Conservation (phyloP, 2,329 filamentous ascomycete species). For the Cucurbitaria berberidis region DNA sequence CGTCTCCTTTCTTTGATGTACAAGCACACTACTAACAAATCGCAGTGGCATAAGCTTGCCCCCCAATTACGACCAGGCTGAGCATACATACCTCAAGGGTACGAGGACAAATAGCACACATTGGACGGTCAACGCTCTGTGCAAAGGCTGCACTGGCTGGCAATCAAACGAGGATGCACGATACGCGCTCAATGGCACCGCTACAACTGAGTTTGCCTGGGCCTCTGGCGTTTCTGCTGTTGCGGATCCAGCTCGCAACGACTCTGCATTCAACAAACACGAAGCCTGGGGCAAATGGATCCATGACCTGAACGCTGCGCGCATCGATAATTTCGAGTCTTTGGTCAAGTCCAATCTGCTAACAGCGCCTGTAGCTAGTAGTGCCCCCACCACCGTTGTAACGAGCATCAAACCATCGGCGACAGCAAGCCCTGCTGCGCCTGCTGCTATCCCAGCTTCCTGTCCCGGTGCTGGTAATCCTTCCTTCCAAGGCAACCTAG, state of each 20-base stretch:
- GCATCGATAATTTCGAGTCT: conserved; percentile 38
- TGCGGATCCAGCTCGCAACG: conserved; percentile 36
- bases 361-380: conserved; percentile 30
- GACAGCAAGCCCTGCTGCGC: conserved; percentile 19
- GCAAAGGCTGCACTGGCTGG: conserved; percentile 42
- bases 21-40: conserved; percentile 18
- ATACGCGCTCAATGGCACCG: conserved; percentile 32
- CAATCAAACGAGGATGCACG: conserved; percentile 35
- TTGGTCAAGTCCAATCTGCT: conserved; percentile 40
- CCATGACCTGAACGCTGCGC: conserved; percentile 40
- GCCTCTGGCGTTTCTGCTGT: conserved; percentile 37
- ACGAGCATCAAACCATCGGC: conserved; percentile 27
- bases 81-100: conserved; percentile 38
- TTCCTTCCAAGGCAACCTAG: conserved; percentile 29
- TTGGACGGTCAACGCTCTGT: conserved; percentile 39
- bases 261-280: conserved; percentile 44
- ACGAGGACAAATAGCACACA: conserved; percentile 41
- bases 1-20: neutral
- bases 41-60: conserved; percentile 35
- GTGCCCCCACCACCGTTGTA: conserved; percentile 25
- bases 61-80: conserved; percentile 34
- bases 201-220: conserved; percentile 41
- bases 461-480: conserved; percentile 38
- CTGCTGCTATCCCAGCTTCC: conserved; percentile 37
- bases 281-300: conserved; percentile 39